Evolutionary conservation across 2,329 filamentous ascomycete genomes (phyloP).

Genomic region (Rutstroemia sp.): DNA sequence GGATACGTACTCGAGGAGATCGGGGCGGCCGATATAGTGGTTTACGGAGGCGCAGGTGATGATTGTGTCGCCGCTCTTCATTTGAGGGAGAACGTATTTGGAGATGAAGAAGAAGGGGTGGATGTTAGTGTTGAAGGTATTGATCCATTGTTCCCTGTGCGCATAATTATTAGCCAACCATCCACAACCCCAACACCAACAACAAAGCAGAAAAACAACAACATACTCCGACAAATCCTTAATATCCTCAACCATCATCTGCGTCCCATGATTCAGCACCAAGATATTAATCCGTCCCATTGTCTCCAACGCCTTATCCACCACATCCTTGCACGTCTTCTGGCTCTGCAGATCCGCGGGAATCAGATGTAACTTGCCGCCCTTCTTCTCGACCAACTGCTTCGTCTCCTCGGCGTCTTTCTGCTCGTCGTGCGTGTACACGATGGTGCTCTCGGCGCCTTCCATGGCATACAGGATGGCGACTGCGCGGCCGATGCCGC

Average conservation of each 20-base stretch:
- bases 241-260: slow-evolving; percentile 69
- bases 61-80: slow-evolving; percentile 67
- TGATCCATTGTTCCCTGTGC: slow-evolving; percentile 64
- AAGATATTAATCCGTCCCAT: slow-evolving; percentile 68
- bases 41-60: slow-evolving; percentile 86
- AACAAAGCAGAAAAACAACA: background rate
- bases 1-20: slow-evolving; percentile 54
- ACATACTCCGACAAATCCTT: slow-evolving; percentile 60
- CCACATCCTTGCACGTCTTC: slow-evolving; percentile 61
- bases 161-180: slow-evolving; percentile 12
- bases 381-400: slow-evolving; percentile 58
- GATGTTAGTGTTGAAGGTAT: slow-evolving; percentile 79
- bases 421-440: slow-evolving; percentile 69
- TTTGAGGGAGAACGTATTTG: slow-evolving; percentile 69
- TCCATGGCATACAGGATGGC: slow-evolving; percentile 77
- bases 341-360: slow-evolving; percentile 56
- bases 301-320: slow-evolving; percentile 57
- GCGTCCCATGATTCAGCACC: slow-evolving; percentile 67
- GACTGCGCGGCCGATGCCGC: slow-evolving; percentile 68
- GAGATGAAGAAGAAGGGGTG: slow-evolving; percentile 74
- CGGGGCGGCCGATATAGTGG: slow-evolving; percentile 71
- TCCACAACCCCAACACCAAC: no score
- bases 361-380: slow-evolving; percentile 56
- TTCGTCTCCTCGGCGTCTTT: slow-evolving; percentile 70
- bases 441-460: slow-evolving; percentile 66